These are phyloP conservation scores for Pseudopediastrum boryanum DNA, from an alignment of 139 green algal genomes.

Conservation along the genomic window DNA sequence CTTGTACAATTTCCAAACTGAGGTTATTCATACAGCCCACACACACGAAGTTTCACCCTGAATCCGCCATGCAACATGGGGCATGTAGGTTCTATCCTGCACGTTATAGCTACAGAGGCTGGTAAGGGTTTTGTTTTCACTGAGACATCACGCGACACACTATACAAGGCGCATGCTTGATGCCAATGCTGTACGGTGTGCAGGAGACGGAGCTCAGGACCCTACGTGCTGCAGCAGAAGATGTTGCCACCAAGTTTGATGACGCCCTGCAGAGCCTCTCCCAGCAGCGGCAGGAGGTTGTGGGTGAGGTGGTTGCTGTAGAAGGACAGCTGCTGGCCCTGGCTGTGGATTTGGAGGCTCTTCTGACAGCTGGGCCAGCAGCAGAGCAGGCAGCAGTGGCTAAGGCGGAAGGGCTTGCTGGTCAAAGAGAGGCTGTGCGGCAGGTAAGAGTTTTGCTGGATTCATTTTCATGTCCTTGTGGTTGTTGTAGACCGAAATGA, in stretches of 20 bases:
- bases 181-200: too few species aligned
- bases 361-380: not conserved
- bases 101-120: too few species aligned
- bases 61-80: too few species aligned
- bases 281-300: conserved; percentile 1
- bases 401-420: not conserved
- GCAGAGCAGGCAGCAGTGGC: not conserved
- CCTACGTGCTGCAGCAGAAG: conserved; percentile 18
- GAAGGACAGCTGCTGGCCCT: conserved; percentile 2
- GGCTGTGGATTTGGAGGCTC: conserved; percentile 6
- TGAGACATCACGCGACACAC: too few species aligned
- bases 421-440: not conserved
- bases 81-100: too few species aligned
- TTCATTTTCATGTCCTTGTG: too few species aligned
- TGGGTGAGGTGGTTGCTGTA: conserved; percentile 17
- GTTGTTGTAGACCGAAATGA: too few species aligned
- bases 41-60: too few species aligned
- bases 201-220: conserved; percentile 37
- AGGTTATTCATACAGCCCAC: too few species aligned
- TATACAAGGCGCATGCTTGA: too few species aligned
- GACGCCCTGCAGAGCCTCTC: conserved; percentile 10
- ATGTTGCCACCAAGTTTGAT: conserved; percentile 37
- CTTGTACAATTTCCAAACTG: too few species aligned
- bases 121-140: too few species aligned
- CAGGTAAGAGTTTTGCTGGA: conserved; percentile 1